These are phyloP conservation scores for Musa beccarii DNA, from an alignment of 176 grass and related monocot species.

Conservation along the genomic window DNA sequence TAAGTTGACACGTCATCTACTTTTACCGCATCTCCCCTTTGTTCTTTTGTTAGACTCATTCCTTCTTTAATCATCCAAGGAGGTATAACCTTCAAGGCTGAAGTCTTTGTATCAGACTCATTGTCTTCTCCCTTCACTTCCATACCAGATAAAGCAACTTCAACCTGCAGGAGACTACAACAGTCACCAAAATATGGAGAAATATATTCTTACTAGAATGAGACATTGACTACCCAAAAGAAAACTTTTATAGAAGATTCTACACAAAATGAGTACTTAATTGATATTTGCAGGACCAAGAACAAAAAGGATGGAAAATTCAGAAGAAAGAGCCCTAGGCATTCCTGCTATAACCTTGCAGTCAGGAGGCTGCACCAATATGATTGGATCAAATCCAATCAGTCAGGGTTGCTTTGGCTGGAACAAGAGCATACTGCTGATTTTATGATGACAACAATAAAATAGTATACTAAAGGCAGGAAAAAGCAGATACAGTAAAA, in stretches of 20 bases:
- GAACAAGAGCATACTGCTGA: no score
- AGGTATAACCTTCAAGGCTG: conserved; percentile 51
- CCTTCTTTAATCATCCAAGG: conserved; percentile 94
- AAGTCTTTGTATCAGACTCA: conserved; percentile 50
- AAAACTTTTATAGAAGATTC: neutral
- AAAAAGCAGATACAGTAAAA: no score
- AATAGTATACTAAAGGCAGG: no score
- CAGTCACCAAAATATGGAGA: neutral
- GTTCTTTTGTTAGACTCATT: conserved; percentile 94
- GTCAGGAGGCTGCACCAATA: no score
- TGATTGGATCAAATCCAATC: no score
- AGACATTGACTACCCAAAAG: neutral
- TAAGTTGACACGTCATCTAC: conserved; percentile 28
- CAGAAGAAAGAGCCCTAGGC: no score
- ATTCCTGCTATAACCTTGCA: no score
- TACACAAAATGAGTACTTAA: neutral
- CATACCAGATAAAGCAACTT: conserved; percentile 51
- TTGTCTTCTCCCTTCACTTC: conserved; percentile 52
- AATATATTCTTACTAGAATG: neutral
- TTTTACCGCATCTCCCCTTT: conserved; percentile 58
- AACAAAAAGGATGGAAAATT: no score
- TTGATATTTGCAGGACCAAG: neutral
- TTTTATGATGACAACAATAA: no score
- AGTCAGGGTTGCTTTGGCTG: no score
- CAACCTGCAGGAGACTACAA: conserved; percentile 39